Evolutionary conservation across 148 eudicot genomes (phyloP).

Genomic region (Hydrangea macrophylla): DNA sequence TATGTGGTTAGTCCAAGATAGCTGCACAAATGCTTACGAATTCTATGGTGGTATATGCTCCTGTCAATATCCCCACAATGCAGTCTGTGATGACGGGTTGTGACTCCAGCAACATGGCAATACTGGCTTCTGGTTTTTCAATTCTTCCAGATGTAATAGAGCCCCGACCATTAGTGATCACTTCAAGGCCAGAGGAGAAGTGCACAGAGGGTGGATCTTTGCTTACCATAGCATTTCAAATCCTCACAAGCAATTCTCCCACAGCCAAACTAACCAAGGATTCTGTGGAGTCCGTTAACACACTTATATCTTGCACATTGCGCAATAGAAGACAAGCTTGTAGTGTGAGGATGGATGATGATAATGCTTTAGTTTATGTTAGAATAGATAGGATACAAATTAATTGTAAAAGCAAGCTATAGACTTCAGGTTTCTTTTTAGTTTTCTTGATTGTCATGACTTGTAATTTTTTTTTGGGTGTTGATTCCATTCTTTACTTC

Average conservation of each 20-base stretch:
- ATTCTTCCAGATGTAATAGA: constrained; percentile 84
- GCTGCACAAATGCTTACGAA: constrained; percentile 67
- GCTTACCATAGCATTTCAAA: constrained; percentile 80
- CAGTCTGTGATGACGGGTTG: constrained; percentile 90
- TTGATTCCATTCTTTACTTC: too few relatives aligned
- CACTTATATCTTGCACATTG: constrained; percentile 66
- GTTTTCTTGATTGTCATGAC: too few relatives aligned
- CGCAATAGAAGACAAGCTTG: constrained; percentile 64
- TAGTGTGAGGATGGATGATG: constrained; percentile 77
- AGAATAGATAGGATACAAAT: constrained; percentile 12
- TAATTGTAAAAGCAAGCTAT: constrained; percentile 19
- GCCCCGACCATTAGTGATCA: constrained; percentile 75
- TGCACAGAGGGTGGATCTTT: constrained; percentile 79
- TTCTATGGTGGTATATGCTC: constrained; percentile 76
- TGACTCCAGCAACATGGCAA: constrained; percentile 67
- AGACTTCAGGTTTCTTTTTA: constrained; percentile 8
- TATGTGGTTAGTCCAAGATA: constrained; percentile 84
- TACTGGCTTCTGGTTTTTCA: constrained; percentile 83
- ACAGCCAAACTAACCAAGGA: constrained; percentile 55
- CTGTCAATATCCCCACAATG: constrained; percentile 61
- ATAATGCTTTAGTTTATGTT: neutral
- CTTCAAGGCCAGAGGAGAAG: constrained; percentile 61
- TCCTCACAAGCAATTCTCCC: constrained; percentile 66
- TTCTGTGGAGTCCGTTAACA: constrained; percentile 66
- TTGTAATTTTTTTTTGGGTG: too few relatives aligned